Base-by-base conservation (phyloP, 2,329 filamentous ascomycete genomes). In the Coniella vitis region DNA sequence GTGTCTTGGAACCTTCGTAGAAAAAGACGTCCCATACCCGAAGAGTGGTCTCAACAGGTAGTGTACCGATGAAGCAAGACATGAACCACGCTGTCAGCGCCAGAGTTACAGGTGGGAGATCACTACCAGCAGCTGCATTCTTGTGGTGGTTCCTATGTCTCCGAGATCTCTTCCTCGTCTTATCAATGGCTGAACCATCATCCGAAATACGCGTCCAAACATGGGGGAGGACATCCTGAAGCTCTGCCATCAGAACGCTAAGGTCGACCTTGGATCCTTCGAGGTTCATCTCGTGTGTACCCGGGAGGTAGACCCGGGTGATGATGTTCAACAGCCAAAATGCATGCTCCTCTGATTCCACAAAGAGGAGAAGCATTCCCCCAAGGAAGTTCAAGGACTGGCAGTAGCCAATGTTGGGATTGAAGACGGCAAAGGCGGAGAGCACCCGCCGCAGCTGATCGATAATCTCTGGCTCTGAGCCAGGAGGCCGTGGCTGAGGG, bases 1-100 rank as follows among this genome's bases (percentile, higher is more conserved):
- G 78, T 0, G 90, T 95, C 65, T 93, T 94, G 42, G 86, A 90
- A 3, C 91, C 91, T 66, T 97, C 91, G 65, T 94, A 95, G 65
- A 96, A 95, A 62, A 97, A 90, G 1, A 89, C 81, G 59, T 97
- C 91, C 91, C 91, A 97, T 1, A 96, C 88, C 7, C 91, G 85
- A 16, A 96, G 76, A 0, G 90, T 91, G 16, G 86, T 89, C 68
- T 97, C 91, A 54, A 95, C 90, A 2, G 91, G 91, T 16, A 97
- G 71, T 0, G 88, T 95, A 46, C 90, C 90, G 53, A 96, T 93
- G 65, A 93, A 96, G 59, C 93, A 87, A 42, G 87, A 94, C 91
- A 97, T 96, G 66, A 97, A 94, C 91, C 91, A 97, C 4, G 90
- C 87, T 9, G 90, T 95, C 66, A 93, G 89, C 57, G 90, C 94